Percentiles rank a stretch among this genome's conserved stretches.
Evolutionary conservation across 2,329 filamentous ascomycete genomes (phyloP).

Genomic region (Pseudodiploospora longispora): DNA sequence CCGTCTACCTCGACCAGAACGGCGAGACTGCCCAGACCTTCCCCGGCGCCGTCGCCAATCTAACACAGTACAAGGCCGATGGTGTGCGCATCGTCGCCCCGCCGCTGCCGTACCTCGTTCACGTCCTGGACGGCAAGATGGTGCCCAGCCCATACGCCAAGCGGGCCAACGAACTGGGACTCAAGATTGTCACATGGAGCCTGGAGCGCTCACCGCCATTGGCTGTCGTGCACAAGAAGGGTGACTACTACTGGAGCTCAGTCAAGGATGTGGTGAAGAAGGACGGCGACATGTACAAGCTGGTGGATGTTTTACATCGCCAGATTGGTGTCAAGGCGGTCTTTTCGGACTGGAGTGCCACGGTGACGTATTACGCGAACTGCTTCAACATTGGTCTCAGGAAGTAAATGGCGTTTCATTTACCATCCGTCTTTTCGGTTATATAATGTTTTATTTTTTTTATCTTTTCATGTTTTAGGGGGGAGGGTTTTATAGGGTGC

Average conservation of each 20-base stretch:
- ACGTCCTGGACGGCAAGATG: constrained; percentile 43
- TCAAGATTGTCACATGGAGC: constrained; percentile 61
- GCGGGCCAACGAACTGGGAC: constrained; percentile 49
- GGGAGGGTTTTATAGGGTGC: too few relatives aligned
- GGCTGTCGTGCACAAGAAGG: constrained; percentile 35
- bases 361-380: constrained; percentile 63
- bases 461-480: too few relatives aligned
- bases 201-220: constrained; percentile 59
- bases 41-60: constrained; percentile 44
- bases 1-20: constrained; percentile 56
- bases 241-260: constrained; percentile 48
- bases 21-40: constrained; percentile 46
- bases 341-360: constrained; percentile 63
- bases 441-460: too few relatives aligned
- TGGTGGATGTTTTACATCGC: constrained; percentile 56
- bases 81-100: constrained; percentile 58
- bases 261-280: constrained; percentile 47
- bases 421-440: too few relatives aligned
- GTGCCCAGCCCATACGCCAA: constrained; percentile 56
- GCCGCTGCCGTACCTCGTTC: constrained; percentile 54
- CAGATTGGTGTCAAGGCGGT: constrained; percentile 54
- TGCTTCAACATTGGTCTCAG: constrained; percentile 42
- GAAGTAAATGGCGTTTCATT: too few relatives aligned
- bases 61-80: constrained; percentile 45
- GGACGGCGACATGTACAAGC: constrained; percentile 58